These are phyloP conservation scores for Colletotrichum magnum DNA, from an alignment of 2,329 filamentous ascomycete species.

Conservation along the genomic window DNA sequence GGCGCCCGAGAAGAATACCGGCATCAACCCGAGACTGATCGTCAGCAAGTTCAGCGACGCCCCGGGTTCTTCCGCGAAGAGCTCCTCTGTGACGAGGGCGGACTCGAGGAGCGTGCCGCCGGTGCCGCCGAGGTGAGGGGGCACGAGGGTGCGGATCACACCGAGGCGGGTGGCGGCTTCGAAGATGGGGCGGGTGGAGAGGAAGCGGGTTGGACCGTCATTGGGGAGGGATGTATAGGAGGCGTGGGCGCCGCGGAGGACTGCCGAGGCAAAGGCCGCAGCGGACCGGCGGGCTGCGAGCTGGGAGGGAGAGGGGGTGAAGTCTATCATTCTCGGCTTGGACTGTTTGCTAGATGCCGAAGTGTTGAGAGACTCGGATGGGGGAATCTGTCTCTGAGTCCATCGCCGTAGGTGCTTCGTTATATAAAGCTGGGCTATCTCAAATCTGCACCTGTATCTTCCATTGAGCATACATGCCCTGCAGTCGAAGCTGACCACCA, in stretches of 20 bases:
- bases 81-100: conserved; percentile 66
- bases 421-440: no score
- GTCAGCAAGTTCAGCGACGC: conserved; percentile 65
- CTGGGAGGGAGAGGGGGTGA: neutral
- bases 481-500: no score
- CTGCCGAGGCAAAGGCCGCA: neutral
- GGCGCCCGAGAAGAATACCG: conserved; percentile 61
- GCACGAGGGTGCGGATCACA: conserved; percentile 61
- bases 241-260: conserved; percentile 10
- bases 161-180: conserved; percentile 2
- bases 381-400: no score
- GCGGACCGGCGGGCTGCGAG: conserved; percentile 4
- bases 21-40: conserved; percentile 66
- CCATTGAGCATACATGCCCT: no score
- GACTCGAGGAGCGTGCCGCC: conserved; percentile 61
- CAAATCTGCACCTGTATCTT: no score
- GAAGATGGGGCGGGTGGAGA: conserved; percentile 9
- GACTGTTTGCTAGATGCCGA: no score
- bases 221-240: conserved; percentile 14
- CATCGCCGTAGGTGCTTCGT: no score
- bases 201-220: conserved; percentile 11
- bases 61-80: conserved; percentile 65
- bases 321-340: conserved; percentile 1
- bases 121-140: conserved; percentile 60
- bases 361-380: no score